Conservation (phyloP, 1,284 basidiomycete genomes). For the Laetiporus sulphureus region DNA sequence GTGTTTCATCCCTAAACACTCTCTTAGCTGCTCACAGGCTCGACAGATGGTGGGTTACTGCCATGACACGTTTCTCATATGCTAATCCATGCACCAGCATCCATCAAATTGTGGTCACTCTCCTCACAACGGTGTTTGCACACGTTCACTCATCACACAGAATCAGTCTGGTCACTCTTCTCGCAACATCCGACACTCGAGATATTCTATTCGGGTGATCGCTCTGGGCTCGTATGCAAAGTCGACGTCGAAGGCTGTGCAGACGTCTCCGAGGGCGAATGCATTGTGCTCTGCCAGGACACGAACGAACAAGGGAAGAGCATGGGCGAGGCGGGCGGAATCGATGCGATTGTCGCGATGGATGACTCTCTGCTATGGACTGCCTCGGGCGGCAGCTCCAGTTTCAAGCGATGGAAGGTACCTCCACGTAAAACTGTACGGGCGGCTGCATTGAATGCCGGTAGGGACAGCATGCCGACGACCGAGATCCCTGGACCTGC, state of each 20-base stretch:
- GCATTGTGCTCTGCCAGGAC: slow-evolving; percentile 79
- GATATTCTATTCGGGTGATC: slow-evolving; percentile 94
- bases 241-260: slow-evolving; percentile 82
- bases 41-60: slow-evolving; percentile 65
- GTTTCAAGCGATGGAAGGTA: slow-evolving; percentile 76
- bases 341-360: slow-evolving; percentile 80
- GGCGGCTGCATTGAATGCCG: slow-evolving; percentile 21
- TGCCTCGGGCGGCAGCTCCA: slow-evolving; percentile 77
- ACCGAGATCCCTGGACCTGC: slow-evolving; percentile 15
- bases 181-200: slow-evolving; percentile 87
- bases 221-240: slow-evolving; percentile 83
- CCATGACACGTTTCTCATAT: not conserved
- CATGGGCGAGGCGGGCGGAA: slow-evolving; percentile 50
- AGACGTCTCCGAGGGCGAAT: slow-evolving; percentile 85
- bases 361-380: slow-evolving; percentile 92
- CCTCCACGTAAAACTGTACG: slow-evolving; percentile 39
- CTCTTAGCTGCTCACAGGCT: slow-evolving; percentile 76
- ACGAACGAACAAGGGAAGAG: slow-evolving; percentile 16
- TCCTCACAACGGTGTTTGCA: slow-evolving; percentile 85
- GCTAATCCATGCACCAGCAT: slow-evolving; percentile 37
- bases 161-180: slow-evolving; percentile 91
- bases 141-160: slow-evolving; percentile 93
- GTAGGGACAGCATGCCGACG: slow-evolving; percentile 19
- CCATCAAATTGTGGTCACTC: slow-evolving; percentile 91
- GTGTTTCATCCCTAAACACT: slow-evolving; percentile 3